These are phyloP conservation scores for Jatropha podagrica DNA, from an alignment of 441 rosid species.

Conservation along the genomic window DNA sequence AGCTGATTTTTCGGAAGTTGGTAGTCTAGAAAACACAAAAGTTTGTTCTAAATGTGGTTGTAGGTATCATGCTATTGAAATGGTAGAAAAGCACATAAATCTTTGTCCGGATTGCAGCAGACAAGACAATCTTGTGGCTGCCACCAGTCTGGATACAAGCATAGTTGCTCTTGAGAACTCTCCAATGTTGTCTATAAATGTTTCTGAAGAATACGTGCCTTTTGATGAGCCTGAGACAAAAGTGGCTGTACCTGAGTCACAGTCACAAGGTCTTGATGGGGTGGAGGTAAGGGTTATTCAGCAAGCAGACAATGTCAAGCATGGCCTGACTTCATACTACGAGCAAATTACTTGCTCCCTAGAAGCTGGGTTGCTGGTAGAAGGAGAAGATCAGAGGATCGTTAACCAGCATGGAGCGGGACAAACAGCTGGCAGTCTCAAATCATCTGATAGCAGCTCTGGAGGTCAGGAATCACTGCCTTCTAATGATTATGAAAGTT, in stretches of 20 bases:
- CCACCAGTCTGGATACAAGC: conserved; percentile 32
- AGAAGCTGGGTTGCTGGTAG: conserved; percentile 36
- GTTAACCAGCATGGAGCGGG: conserved; percentile 36
- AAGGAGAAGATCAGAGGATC: conserved; percentile 40
- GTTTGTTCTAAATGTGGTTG: conserved; percentile 68
- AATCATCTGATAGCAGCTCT: conserved; percentile 32
- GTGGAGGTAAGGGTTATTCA: conserved; percentile 35
- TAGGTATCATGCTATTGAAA: conserved; percentile 42
- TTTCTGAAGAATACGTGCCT: conserved; percentile 35
- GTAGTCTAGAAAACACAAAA: conserved; percentile 41
- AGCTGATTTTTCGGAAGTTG: conserved; percentile 49
- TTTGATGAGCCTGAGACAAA: conserved; percentile 33
- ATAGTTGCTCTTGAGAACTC: conserved; percentile 33
- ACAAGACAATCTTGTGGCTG: conserved; percentile 35
- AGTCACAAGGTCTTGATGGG: conserved; percentile 30
- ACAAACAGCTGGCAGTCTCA: conserved; percentile 39
- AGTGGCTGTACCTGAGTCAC: conserved; percentile 31
- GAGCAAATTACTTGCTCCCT: conserved; percentile 33
- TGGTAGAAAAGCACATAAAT: conserved; percentile 38
- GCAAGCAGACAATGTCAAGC: conserved; percentile 39
- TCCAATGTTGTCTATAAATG: conserved; percentile 23
- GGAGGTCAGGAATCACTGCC: conserved; percentile 36
- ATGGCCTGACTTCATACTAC: conserved; percentile 25
- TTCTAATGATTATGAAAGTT: conserved; percentile 32
- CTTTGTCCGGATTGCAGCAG: conserved; percentile 75